These are phyloP conservation scores for Syzygium aromaticum DNA, from an alignment of 345 rosid genomes.

Conservation along the genomic window DNA sequence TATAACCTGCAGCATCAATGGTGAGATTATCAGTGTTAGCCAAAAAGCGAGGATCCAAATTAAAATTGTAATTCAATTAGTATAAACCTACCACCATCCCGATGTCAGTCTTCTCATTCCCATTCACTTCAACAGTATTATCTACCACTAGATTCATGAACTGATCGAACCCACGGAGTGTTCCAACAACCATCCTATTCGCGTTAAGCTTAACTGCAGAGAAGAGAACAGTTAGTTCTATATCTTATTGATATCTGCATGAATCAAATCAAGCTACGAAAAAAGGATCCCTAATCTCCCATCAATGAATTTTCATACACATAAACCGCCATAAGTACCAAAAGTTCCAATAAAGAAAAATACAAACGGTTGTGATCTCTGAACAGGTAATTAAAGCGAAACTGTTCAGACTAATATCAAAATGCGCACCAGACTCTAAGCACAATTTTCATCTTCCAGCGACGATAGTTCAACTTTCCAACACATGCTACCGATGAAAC, in stretches of 20 bases:
- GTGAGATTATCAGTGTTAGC: background rate
- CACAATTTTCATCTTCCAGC: background rate
- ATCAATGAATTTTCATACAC: background rate
- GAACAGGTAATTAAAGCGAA: background rate
- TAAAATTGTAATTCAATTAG: background rate
- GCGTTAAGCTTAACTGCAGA: constrained; percentile 17
- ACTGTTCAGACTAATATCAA: background rate
- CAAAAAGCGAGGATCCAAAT: background rate
- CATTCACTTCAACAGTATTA: constrained; percentile 17
- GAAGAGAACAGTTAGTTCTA: background rate
- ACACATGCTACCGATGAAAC: background rate
- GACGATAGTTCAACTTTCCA: background rate
- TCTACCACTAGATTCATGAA: constrained; percentile 21
- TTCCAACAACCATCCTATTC: constrained; percentile 14
- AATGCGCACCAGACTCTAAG: background rate
- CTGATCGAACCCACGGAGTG: constrained; percentile 20
- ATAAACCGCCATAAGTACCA: background rate
- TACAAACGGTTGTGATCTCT: background rate
- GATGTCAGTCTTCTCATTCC: constrained; percentile 14
- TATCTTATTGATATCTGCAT: background rate
- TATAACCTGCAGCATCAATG: constrained; percentile 7
- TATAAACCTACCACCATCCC: constrained; percentile 18
- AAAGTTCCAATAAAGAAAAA: background rate
- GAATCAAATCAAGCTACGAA: background rate
- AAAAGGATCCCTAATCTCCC: background rate